Evolutionary conservation across 345 rosid species (phyloP), one percentile per base, ranked within the genome.

Genomic region (Eutrema heterophyllum): DNA sequence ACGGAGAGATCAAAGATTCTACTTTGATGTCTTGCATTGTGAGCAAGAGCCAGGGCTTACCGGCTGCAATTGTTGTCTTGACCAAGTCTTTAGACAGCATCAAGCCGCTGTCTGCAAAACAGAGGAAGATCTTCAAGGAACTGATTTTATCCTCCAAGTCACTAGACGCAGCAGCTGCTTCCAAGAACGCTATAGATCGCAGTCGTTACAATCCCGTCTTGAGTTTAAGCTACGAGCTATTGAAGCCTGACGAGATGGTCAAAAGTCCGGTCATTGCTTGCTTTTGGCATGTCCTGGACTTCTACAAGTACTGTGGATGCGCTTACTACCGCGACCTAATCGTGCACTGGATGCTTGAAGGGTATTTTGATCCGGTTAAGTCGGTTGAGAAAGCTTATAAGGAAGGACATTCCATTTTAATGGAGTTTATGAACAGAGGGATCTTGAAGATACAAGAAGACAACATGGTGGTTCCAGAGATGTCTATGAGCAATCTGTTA

Each of bases 291-390:
- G 61, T 83, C 74, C 18, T 67, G 38, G 75, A 78, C 32, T 80
- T 84, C 46, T 76, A 81, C 79, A 8, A 27, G 27, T 51, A 68
- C 16, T 18, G 38, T 51, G 81, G 82, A 5, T 75, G 67, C 18
- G 80, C 83, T 54, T 81, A 87, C 68, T 84, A 76, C 77, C 82
- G 81, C 21, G 87, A 84, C 58, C 62, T 88, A 78, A 83, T 86
- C 36, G 59, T 80, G 4, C 80, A 85, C 27, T 88, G 90, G 94
- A 83, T 88, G 45, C 72, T 90, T 67, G 92, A 90, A 81, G 92
- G 92, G 18, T 86, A 68, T 21, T 83, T 88, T 24, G 86, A 51
- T 77, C 78, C 78, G 24, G 18, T 64, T 26, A 79, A 76, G 59
- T 57, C 68, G 36, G 62, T 88, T 30, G 77, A 80, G 63, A 59